Percentiles rank a stretch among this genome's conserved stretches.
These are phyloP conservation scores for Plasmodium inui DNA, from an alignment of 169 alveolate genomes.

Conservation along the genomic window DNA sequence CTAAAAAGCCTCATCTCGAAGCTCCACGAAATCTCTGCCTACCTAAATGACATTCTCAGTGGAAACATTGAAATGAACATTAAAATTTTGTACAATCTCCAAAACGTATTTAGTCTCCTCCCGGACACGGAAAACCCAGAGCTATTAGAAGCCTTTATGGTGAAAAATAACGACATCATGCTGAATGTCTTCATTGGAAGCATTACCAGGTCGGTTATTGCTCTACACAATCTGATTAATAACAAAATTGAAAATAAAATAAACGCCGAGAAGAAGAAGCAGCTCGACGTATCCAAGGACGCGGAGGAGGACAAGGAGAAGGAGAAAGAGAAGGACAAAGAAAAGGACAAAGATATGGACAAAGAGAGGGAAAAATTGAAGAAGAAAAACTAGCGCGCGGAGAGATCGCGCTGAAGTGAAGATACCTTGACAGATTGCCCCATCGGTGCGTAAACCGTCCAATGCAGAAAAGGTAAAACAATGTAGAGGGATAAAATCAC, in stretches of 20 bases:
- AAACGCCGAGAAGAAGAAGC: constrained; percentile 77
- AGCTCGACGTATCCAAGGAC: constrained; percentile 63
- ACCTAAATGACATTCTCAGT: constrained; percentile 83
- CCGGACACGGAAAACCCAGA: constrained; percentile 93
- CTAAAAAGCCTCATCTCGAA: constrained; percentile 79
- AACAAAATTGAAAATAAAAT: constrained; percentile 92
- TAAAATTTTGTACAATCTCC: constrained; percentile 89
- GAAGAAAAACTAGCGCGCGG: not conserved
- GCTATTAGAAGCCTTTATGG: constrained; percentile 91
- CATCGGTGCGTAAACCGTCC: not conserved
- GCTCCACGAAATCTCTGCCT: constrained; percentile 80
- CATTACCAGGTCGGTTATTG: constrained; percentile 93
- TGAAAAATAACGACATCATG: constrained; percentile 95
- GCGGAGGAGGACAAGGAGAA: constrained; percentile 76
- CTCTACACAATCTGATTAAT: constrained; percentile 95
- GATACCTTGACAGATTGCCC: not conserved
- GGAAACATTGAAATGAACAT: constrained; percentile 92
- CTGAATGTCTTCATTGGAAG: constrained; percentile 94
- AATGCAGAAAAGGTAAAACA: not conserved
- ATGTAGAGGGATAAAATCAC: not conserved
- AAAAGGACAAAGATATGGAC: constrained; percentile 52
- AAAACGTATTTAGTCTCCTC: constrained; percentile 95
- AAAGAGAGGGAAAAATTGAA: not conserved
- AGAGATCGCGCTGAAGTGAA: not conserved
- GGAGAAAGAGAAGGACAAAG: too few relatives aligned